Base-by-base conservation (phyloP, 768 basidiomycete genomes). In the Sistotremastrum niveocremeum region DNA sequence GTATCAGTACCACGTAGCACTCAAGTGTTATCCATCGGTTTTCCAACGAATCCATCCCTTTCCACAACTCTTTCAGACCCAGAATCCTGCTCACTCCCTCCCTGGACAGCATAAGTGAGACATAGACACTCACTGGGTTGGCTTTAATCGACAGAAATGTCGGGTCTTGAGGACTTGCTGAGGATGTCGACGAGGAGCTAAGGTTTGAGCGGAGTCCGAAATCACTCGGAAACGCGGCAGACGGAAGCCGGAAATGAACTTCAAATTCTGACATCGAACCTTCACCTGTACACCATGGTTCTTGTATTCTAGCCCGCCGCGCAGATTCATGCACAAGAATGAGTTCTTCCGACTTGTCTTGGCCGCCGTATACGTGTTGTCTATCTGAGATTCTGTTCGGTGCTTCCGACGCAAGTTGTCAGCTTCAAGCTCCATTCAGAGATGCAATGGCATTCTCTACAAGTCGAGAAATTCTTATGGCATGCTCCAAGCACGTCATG, bases 151-250 rank as follows among this genome's bases (percentile, higher is more conserved):
- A 20, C 20, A 20, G 20, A 20, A 20, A 20, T 20, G 36, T 44
- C 29, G 31, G 12, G 34, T 34, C 31, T 43, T 41, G 43, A 29
- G 11, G 44, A 44, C n/a, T 37, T 30, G 41, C 8, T 41, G 37
- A 32, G 35, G 28, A 20, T 43, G n/a, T 34, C 37, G 37, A 37
- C 20, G 40, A 34, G 34, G 41, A 45, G 42, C 7, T 34, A 41
- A 41, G 30, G 30, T 46, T 45, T n/a, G 39, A 45, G 47, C 44
- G 47, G 47, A 48, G 47, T 28, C 42, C 5, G 38, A 20, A 20
- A 20, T 20, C 20, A 20, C 20, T 1, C 9, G 7, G 46, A 32
- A 11, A 11, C 43, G 30, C 7, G 34, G 30, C 5, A 8, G 30
- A 10, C 30, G 41, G 41, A 41, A 41, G 4, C 12, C 41, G 41